A percentile compares a stretch with the other conserved stretches of the same genome.
Conservation (phyloP, 352 stramenopile genomes). For the Pythium dissimile region DNA sequence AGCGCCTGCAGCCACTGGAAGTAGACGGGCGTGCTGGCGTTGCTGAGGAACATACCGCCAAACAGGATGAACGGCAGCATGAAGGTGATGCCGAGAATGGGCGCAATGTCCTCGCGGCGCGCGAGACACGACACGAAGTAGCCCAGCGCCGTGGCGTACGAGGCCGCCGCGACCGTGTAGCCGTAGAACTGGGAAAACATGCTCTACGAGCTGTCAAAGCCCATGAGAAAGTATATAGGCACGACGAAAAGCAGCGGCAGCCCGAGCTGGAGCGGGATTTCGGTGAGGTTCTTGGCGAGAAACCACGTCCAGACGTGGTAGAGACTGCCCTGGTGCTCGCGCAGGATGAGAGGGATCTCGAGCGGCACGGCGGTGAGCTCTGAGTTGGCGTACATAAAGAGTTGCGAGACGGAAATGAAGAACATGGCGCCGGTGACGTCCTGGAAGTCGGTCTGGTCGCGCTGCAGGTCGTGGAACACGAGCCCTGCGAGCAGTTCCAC, state of each 20-base stretch:
- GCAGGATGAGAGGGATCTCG: conserved; percentile 31
- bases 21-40: conserved; percentile 26
- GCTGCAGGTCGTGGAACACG: conserved; percentile 23
- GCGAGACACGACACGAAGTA: conserved; percentile 37
- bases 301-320: conserved; percentile 33
- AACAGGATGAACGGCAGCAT: conserved; percentile 41
- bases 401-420: conserved; percentile 46
- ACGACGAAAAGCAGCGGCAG: conserved; percentile 28
- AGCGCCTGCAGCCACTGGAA: conserved; percentile 35
- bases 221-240: conserved; percentile 37
- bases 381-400: conserved; percentile 37
- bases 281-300: conserved; percentile 34
- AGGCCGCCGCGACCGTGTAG: conserved; percentile 18
- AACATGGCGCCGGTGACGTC: conserved; percentile 40
- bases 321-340: conserved; percentile 29
- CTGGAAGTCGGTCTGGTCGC: conserved; percentile 27
- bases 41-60: conserved; percentile 37
- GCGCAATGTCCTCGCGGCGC: conserved; percentile 24
- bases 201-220: conserved; percentile 20
- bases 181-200: conserved; percentile 35
- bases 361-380: conserved; percentile 28
- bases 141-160: conserved; percentile 19
- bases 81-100: conserved; percentile 31
- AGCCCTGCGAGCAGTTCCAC: conserved; percentile 30
- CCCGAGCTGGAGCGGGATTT: conserved; percentile 25